Evolutionary conservation across 2,329 filamentous ascomycete species (phyloP).

Genomic region (Tolypocladium ophioglossoides): DNA sequence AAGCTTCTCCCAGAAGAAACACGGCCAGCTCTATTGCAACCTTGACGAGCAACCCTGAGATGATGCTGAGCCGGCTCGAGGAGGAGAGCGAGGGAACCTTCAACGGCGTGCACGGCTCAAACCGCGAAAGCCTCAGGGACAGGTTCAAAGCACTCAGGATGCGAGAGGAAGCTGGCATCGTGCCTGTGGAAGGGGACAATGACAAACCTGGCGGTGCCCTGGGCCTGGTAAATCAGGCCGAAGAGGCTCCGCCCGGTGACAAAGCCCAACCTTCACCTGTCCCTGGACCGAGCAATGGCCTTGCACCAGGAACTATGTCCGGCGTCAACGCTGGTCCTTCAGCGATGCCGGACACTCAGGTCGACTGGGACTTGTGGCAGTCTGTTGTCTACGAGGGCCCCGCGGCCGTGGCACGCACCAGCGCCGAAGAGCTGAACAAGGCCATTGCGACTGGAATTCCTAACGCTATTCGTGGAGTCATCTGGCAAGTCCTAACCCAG

Average conservation of each 20-base stretch:
- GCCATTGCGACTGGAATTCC: conserved; percentile 93
- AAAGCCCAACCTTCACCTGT: conserved; percentile 35
- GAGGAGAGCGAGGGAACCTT: conserved; percentile 50
- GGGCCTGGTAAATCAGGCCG: conserved; percentile 11
- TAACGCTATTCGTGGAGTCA: conserved; percentile 89
- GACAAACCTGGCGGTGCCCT: conserved; percentile 28
- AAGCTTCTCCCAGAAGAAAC: conserved; percentile 46
- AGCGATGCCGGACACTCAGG: conserved; percentile 57
- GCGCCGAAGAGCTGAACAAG: conserved; percentile 77
- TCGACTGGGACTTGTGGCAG: conserved; percentile 99
- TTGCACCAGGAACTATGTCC: conserved; percentile 78
- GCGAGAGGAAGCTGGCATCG: conserved; percentile 58
- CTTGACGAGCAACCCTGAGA: conserved; percentile 68
- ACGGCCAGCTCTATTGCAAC: conserved; percentile 75
- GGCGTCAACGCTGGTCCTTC: conserved; percentile 70
- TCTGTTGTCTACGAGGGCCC: conserved; percentile 91
- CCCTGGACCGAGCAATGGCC: conserved; percentile 54
- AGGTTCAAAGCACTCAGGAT: conserved; percentile 69
- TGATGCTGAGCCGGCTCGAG: conserved; percentile 66
- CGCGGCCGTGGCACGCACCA: conserved; percentile 75
- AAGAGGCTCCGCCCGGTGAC: conserved; percentile 16
- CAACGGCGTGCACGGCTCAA: conserved; percentile 33
- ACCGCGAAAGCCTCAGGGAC: conserved; percentile 58
- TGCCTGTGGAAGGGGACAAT: conserved; percentile 40
- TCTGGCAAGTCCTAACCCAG: conserved; percentile 95